Evolutionary conservation across 2,329 filamentous ascomycete species (phyloP).

Genomic region (Monosporascus sp.): DNA sequence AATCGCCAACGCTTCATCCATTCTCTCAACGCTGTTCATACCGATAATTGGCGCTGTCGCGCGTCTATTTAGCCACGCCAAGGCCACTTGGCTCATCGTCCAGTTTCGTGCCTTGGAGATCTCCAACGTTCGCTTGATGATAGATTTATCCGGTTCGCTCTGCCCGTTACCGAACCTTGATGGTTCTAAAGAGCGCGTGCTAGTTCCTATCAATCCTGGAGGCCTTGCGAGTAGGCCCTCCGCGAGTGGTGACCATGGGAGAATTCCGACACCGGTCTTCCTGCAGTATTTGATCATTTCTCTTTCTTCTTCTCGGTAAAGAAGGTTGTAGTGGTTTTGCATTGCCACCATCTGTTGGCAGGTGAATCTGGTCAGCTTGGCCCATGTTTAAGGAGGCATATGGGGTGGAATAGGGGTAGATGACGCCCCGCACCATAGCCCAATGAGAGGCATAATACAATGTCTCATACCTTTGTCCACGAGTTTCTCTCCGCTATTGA

Average conservation of each 20-base stretch:
- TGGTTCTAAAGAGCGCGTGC: neutral
- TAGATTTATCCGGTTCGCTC: neutral
- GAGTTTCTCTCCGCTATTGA: slow-evolving; percentile 45
- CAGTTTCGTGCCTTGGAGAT: neutral
- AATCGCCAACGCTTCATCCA: neutral
- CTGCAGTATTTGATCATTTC: slow-evolving; percentile 38
- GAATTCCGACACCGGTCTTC: slow-evolving; percentile 31
- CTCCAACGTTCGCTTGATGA: neutral
- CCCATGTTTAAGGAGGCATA: neutral
- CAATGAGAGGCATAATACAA: neutral
- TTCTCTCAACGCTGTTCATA: neutral
- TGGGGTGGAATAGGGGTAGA: too few species aligned
- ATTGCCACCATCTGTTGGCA: slow-evolving; percentile 42
- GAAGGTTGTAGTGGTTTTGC: slow-evolving; percentile 50
- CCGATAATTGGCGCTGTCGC: neutral
- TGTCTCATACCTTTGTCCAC: slow-evolving; percentile 38
- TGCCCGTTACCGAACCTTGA: neutral
- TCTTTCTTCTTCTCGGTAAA: slow-evolving; percentile 54
- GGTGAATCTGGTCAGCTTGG: neutral
- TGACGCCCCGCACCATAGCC: too few species aligned
- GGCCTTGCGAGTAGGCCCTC: neutral
- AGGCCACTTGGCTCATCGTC: neutral
- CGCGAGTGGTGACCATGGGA: slow-evolving; percentile 1
- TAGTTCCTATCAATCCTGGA: neutral
- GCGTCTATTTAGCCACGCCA: neutral